Base-by-base conservation (phyloP, 306 rosid species). In the Trifolium repens region DNA sequence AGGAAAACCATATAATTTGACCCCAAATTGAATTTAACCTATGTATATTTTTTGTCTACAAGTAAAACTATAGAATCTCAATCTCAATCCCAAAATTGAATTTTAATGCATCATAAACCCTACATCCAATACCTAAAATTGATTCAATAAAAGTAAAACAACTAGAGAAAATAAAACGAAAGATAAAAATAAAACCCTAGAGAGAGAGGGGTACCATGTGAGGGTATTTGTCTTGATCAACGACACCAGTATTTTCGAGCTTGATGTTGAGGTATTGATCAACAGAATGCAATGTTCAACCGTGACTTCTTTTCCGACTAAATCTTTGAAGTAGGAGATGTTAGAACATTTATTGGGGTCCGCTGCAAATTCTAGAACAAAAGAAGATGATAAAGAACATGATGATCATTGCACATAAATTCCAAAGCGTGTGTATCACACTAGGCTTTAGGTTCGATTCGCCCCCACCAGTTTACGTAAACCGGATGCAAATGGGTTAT, bases 141-240 rank as follows among this genome's bases (percentile, higher is more conserved):
- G n/a, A 40, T 2, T 53, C 19, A 66, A 3, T 15, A 32, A 32
- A 32, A 32, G 0, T 32, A 30, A 12, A 53, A 17, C 1, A 24
- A 63, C 27, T 15, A 59, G 6, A 6, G 8, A n/a, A n/a, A n/a
- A 70, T 12, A n/a, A 27, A 60, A 50, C 5, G 22, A 3, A 2
- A 40, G 22, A 10, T 1, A 61, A 55, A 13, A 63, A 37, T n/a
- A n/a, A n/a, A n/a, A n/a, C n/a, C n/a, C n/a, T n/a, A n/a, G n/a
- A n/a, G n/a, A n/a, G n/a, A n/a, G n/a, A n/a, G n/a, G n/a, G n/a
- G 10, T 84, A 94, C 99, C 99, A 94, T 94, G 84, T 92, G 99
- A 39, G 99, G 99, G 78, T 90, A 94, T 83, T 92, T 92, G 84
- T 92, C 97, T 75, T 94, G 96, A 74, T 94, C 97, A 8, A 92